Percentiles rank a stretch among this genome's conserved stretches.
phyloP scores from a whole-genome alignment of 1,284 basidiomycete species.

The Boletus hoseneyae region DNA sequence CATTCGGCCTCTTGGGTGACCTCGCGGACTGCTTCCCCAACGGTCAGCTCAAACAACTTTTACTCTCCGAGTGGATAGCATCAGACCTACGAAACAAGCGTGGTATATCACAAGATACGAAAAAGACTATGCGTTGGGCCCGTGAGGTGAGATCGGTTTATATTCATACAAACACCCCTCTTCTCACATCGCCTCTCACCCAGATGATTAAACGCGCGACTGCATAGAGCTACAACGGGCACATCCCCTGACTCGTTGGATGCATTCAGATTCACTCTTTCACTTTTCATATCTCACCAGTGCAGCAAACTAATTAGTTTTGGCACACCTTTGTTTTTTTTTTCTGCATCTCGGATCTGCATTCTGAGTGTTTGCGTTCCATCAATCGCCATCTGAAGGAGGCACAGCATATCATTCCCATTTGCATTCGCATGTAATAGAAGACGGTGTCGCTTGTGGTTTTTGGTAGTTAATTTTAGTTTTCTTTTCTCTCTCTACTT shows the following conservation, averaged over 20 bases:
- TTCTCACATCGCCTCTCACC: neutral
- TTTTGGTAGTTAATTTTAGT: conserved; percentile 28
- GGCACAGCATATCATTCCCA: conserved; percentile 48
- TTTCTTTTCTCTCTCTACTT: conserved; percentile 6
- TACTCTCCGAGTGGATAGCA: conserved; percentile 82
- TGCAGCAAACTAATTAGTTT: conserved; percentile 44
- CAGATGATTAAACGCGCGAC: conserved; percentile 73
- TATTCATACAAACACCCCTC: neutral
- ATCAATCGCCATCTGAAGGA: conserved; percentile 56
- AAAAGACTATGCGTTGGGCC: conserved; percentile 80
- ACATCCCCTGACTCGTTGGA: conserved; percentile 7
- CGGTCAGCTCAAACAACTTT: conserved; percentile 75
- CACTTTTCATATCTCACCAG: conserved; percentile 27
- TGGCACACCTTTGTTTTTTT: conserved; percentile 16
- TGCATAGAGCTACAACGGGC: conserved; percentile 41
- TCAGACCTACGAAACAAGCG: conserved; percentile 71
- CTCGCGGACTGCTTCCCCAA: conserved; percentile 83
- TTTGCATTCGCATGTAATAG: conserved; percentile 44
- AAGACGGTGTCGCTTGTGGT: conserved; percentile 31
- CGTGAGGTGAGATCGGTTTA: conserved; percentile 57
- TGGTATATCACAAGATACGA: conserved; percentile 66
- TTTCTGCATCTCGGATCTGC: conserved; percentile 18
- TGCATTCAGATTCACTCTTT: conserved; percentile 27
- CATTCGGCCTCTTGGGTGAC: conserved; percentile 88
- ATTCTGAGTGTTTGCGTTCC: conserved; percentile 27